phyloP scores from a whole-genome alignment of 176 grass and related monocot species.

The Oryza officinalis region DNA sequence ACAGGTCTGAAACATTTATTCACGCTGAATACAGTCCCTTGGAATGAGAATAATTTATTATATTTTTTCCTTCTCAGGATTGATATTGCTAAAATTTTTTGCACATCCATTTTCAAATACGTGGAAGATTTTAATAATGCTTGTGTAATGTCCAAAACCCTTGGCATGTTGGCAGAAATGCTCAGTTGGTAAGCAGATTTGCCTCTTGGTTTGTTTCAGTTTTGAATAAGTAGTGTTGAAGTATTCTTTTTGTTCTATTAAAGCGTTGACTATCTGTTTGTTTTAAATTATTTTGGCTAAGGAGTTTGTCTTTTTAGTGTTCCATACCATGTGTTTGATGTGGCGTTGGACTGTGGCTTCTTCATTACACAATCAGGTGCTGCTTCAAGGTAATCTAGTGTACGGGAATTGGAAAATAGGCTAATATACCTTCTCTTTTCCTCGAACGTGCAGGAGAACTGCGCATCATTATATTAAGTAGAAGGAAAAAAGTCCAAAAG shows the following conservation, averaged over 20 bases:
- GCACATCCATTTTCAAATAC: slow-evolving; percentile 69
- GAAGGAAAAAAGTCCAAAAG: too few species aligned
- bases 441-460: too few species aligned
- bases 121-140: slow-evolving; percentile 59
- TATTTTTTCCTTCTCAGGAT: slow-evolving; percentile 62
- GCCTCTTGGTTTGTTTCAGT: not conserved
- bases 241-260: not conserved
- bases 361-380: slow-evolving; percentile 60
- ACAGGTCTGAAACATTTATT: slow-evolving; percentile 50
- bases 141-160: slow-evolving; percentile 62
- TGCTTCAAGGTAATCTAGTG: slow-evolving; percentile 52
- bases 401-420: not conserved
- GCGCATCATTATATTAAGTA: too few species aligned
- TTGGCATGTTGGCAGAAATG: slow-evolving; percentile 71
- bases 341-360: slow-evolving; percentile 58
- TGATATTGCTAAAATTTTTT: slow-evolving; percentile 75
- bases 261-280: not conserved
- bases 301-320: slow-evolving; percentile 52
- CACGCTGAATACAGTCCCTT: slow-evolving; percentile 24
- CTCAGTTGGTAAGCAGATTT: slow-evolving; percentile 75
- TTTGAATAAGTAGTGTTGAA: not conserved
- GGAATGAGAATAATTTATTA: slow-evolving; percentile 15
- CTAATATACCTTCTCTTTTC: not conserved
- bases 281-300: slow-evolving; percentile 36
- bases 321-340: slow-evolving; percentile 76